These are phyloP conservation scores for Omphalea diandra DNA, from an alignment of 441 rosid genomes.

Conservation along the genomic window DNA sequence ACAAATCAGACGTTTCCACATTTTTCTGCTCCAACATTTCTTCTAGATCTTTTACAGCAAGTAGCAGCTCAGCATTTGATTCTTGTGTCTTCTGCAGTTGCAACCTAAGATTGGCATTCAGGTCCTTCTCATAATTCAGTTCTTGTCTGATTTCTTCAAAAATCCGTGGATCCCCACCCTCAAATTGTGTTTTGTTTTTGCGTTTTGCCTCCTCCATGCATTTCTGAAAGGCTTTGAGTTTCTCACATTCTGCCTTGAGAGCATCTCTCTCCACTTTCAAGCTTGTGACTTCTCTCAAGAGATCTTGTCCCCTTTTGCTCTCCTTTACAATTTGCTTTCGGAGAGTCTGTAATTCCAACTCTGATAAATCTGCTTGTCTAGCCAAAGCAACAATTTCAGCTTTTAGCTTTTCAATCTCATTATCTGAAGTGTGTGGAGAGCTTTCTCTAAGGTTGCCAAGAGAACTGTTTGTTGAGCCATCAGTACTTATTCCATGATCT, in stretches of 20 bases:
- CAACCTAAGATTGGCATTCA: constrained; percentile 59
- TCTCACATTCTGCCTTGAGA: constrained; percentile 47
- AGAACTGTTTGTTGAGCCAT: constrained; percentile 48
- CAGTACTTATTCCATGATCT: constrained; percentile 59
- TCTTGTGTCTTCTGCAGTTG: constrained; percentile 81
- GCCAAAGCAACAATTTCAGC: constrained; percentile 54
- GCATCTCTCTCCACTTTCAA: constrained; percentile 72
- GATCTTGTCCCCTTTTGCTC: constrained; percentile 82
- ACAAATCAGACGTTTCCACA: constrained; percentile 30
- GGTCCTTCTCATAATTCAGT: constrained; percentile 65
- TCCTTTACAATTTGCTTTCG: constrained; percentile 92
- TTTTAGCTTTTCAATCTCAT: constrained; percentile 67
- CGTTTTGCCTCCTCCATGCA: constrained; percentile 40
- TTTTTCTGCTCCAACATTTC: constrained; percentile 61
- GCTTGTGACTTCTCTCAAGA: constrained; percentile 51
- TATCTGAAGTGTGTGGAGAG: constrained; percentile 38
- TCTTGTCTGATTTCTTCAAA: constrained; percentile 71
- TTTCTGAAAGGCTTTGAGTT: constrained; percentile 45
- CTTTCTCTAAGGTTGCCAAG: constrained; percentile 45
- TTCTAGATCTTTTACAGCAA: constrained; percentile 74
- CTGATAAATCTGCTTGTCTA: constrained; percentile 72
- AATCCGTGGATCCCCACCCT: constrained; percentile 48
- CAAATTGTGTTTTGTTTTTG: constrained; percentile 47
- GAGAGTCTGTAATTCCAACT: constrained; percentile 79
- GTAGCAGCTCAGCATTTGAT: constrained; percentile 73